Base-by-base conservation (phyloP, 1,284 basidiomycete genomes). In the Malassezia sympodialis region DNA sequence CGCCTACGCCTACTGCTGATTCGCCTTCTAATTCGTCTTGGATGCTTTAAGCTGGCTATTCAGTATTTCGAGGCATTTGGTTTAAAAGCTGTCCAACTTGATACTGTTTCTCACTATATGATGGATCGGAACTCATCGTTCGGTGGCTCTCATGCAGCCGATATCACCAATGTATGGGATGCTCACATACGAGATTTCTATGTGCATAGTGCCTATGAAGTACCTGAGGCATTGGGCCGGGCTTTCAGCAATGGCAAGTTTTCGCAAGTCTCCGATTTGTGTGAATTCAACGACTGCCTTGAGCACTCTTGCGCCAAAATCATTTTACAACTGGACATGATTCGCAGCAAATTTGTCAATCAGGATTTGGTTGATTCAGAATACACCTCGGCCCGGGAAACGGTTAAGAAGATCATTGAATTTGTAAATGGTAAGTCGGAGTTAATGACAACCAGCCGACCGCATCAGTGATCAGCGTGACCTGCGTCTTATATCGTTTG, bases 231-330 rank as follows among this genome's bases (percentile, higher is more conserved):
- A 14, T 14, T 52, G 15, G 31, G 55, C 4, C 44, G 34, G 19
- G 55, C 55, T 2, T 57, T 57, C 32, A 5, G 12, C 10, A 57
- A 57, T 34, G 42, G 50, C 15, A 57, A 57, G 26, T 57, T 57
- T 26, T 51, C 55, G 3, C 55, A 57, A 23, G 44, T 52, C 12
- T 35, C 44, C 8, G 37, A 45, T 28, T 34, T 57, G n/a, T 43
- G 24, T 17, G 55, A 51, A 31, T 57, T 57, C 31, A 27, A 49
- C 7, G 21, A 45, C 8, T 26, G 50, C 5, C n/a, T 57, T 10
- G n/a, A 34, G 10, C n/a, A 24, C 4, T 57, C 55, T 5, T 28
- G 19, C 24, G n/a, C 45, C 5, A 31, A 40, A 3, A 19, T 46
- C 15, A 19, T 48, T 4, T 23, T 48, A 4, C 19, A 51, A 12